Base-by-base conservation (phyloP, 805 yeast genomes). In the Wickerhamomyces hampshirensis region DNA sequence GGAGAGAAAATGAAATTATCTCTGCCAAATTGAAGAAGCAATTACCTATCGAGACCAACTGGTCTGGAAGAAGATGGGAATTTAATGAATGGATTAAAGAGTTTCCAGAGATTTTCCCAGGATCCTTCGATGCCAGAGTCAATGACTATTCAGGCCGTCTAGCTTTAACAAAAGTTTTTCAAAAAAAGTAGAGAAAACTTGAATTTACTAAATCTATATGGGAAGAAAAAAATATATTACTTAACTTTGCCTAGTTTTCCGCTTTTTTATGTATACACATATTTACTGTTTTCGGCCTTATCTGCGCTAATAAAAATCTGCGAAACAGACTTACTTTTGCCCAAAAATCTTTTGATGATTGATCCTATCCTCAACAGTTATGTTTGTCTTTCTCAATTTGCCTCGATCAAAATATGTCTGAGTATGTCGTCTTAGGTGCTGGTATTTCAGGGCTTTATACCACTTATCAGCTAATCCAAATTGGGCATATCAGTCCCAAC, bases 371-470 rank as follows among this genome's bases (percentile, higher is more conserved):
- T n/a, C n/a, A n/a, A n/a, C n/a, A n/a, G n/a, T n/a, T n/a, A n/a
- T n/a, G n/a, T n/a, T n/a, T n/a, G n/a, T n/a, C n/a, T n/a, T n/a
- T n/a, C n/a, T n/a, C n/a, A 37, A 26, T 18, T 23, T 11, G 31
- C 30, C 34, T 21, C 24, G 24, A 21, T 8, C 24, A 21, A 21
- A 21, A 21, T 21, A 53, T 41, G 30, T 55, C 5, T 39, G 44
- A 48, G 13, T 50, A 50, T 44, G 41, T 44, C n/a, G 42, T 65
- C 28, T 57, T 64, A 21, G 79, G 87, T 5, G 65, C 83, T 4
- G 87, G 88, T 13, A 76, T 81, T 26, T 63, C 77, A 40, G 87
- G 88, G 21, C 63, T 82, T 6, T 80, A 80, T 56, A 79, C 87
- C 11, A 68, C 75, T 1, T 69, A 63, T 46, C 62, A 68, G 34